Percentiles rank a stretch among this genome's conserved stretches.
These are phyloP conservation scores for Trichoderma koningiopsis DNA, from an alignment of 2,329 filamentous ascomycete genomes.

Conservation along the genomic window DNA sequence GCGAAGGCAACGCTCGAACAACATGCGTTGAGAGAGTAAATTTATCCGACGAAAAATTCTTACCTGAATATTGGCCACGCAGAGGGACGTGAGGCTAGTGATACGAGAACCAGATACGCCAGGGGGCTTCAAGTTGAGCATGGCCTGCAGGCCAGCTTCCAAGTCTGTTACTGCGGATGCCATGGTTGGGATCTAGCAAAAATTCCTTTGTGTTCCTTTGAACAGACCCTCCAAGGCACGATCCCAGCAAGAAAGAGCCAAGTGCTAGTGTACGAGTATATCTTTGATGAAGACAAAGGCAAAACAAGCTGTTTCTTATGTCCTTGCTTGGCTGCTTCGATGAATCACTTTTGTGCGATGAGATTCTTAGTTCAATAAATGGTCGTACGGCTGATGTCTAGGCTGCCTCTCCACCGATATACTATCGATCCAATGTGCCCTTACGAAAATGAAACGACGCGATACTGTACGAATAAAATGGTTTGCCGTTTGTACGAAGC, in stretches of 20 bases:
- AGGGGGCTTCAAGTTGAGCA: conserved; percentile 88
- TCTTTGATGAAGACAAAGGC: conserved; percentile 9
- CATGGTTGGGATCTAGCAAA: conserved; percentile 59
- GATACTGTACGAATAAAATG: conserved; percentile 25
- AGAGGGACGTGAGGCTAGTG: conserved; percentile 80
- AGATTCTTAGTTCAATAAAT: conserved; percentile 22
- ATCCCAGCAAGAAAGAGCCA: conserved; percentile 8
- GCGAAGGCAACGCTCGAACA: background rate
- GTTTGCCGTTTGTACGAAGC: conserved; percentile 29
- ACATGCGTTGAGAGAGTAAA: background rate
- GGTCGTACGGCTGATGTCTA: conserved; percentile 24
- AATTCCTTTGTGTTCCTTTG: background rate
- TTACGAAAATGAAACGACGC: conserved; percentile 25
- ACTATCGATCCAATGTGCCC: conserved; percentile 24
- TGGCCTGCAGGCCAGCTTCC: conserved; percentile 85
- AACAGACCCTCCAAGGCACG: conserved; percentile 8
- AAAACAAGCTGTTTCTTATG: conserved; percentile 11
- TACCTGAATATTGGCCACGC: conserved; percentile 90
- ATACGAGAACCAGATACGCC: conserved; percentile 95
- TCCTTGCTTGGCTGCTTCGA: conserved; percentile 12
- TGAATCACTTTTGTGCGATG: conserved; percentile 26
- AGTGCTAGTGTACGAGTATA: conserved; percentile 18
- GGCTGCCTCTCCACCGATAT: conserved; percentile 17
- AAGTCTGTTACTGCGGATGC: conserved; percentile 87
- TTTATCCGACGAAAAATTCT: background rate